A percentile compares a stretch with the other conserved stretches of the same genome.
Conservation (phyloP, 208 protist species). For the Leishmania tarentolae region DNA sequence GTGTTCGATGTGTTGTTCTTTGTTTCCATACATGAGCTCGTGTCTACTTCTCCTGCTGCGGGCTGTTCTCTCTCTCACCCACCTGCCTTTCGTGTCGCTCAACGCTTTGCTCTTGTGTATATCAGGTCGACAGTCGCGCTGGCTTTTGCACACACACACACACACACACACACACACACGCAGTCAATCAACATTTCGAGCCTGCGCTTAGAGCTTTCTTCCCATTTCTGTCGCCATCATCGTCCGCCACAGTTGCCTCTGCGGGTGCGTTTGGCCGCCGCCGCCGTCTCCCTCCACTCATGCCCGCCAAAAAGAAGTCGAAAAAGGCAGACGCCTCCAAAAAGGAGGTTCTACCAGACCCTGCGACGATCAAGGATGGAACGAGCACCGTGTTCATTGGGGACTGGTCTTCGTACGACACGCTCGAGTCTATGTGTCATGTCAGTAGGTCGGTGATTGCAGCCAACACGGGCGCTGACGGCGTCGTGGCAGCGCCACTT, state of each 20-base stretch:
- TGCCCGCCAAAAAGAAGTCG: slow-evolving; percentile 42
- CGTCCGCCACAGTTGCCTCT: neutral
- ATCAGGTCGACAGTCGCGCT: neutral
- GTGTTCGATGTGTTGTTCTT: neutral
- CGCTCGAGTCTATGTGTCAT: slow-evolving; percentile 54
- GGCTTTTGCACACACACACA: neutral
- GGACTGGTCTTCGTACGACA: slow-evolving; percentile 68
- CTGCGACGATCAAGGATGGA: slow-evolving; percentile 57
- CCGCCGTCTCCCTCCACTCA: neutral
- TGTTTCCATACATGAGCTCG: too few species aligned
- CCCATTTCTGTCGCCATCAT: neutral
- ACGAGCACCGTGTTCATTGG: slow-evolving; percentile 71
- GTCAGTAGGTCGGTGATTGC: slow-evolving; percentile 50
- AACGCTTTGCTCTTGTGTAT: neutral
- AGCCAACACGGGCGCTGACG: slow-evolving; percentile 53
- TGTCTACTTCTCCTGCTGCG: neutral
- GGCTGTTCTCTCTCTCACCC: neutral
- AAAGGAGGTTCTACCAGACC: slow-evolving; percentile 77
- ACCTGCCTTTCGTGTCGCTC: neutral
- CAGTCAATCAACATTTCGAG: neutral
- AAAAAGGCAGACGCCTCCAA: slow-evolving; percentile 37
- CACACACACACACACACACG: neutral
- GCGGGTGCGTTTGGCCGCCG: neutral
- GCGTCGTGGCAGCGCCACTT: slow-evolving; percentile 41
- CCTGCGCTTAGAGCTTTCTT: neutral